Evolutionary conservation across 495 filamentous ascomycete genomes (phyloP).

Genomic region (Penicillium malachiteum): DNA sequence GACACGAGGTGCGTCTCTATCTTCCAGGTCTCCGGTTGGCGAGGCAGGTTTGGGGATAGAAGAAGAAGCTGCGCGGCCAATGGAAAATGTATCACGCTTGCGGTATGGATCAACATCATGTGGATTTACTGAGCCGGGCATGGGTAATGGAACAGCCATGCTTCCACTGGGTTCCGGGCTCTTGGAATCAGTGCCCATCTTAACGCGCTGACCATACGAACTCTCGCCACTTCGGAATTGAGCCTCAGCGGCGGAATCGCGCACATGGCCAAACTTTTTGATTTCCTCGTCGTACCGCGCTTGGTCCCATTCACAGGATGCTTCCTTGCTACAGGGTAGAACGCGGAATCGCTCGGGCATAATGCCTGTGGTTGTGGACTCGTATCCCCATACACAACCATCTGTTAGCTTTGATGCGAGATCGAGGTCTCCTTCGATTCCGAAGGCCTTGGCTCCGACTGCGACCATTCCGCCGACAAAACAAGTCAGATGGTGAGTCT

Average conservation of each 20-base stretch:
- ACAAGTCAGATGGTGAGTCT: constrained; percentile 79
- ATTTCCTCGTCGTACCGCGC: constrained; percentile 55
- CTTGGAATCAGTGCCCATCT: constrained; percentile 13
- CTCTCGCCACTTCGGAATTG: constrained; percentile 29
- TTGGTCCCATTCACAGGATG: constrained; percentile 75
- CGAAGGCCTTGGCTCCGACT: constrained; percentile 83
- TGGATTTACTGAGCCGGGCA: constrained; percentile 28
- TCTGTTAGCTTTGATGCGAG: constrained; percentile 81
- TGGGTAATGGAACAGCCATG: constrained; percentile 20
- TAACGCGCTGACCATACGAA: constrained; percentile 27
- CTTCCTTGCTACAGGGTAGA: constrained; percentile 63
- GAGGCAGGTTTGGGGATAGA: not conserved
- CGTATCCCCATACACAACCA: constrained; percentile 94
- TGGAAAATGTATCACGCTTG: constrained; percentile 21
- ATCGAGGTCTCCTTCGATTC: constrained; percentile 73
- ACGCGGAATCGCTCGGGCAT: constrained; percentile 79
- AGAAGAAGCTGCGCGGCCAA: constrained; percentile 1
- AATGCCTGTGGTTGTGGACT: constrained; percentile 75
- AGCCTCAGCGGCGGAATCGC: constrained; percentile 47
- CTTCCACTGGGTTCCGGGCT: not conserved
- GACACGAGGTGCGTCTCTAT: constrained; percentile 21
- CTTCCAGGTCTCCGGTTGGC: constrained; percentile 2
- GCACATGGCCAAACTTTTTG: constrained; percentile 28
- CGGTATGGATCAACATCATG: constrained; percentile 16
- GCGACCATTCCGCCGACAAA: constrained; percentile 95